Evolutionary conservation across 805 yeast species (phyloP).

Genomic region (Yamadazyma nakazawae): DNA sequence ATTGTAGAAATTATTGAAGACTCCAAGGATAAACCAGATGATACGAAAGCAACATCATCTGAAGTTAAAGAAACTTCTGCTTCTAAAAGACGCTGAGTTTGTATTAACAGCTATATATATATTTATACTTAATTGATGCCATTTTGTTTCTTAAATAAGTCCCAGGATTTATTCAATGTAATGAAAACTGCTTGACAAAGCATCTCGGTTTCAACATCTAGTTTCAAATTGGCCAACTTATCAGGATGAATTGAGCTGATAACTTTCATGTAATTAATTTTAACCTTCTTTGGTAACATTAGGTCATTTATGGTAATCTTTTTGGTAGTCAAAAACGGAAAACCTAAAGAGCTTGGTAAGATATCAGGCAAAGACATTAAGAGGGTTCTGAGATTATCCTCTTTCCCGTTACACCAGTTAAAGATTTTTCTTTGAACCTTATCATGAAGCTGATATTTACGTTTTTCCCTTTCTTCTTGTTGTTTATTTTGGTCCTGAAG

Average conservation of each 20-base stretch:
- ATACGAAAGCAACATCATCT: not conserved
- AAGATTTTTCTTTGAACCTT: constrained; percentile 51
- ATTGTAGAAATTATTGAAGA: constrained; percentile 14
- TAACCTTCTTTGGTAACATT: constrained; percentile 86
- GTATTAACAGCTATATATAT: not conserved
- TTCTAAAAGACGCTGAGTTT: constrained; percentile 2
- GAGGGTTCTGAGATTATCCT: constrained; percentile 75
- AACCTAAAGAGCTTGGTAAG: constrained; percentile 42
- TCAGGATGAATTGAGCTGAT: constrained; percentile 82
- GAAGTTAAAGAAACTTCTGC: constrained; percentile 1
- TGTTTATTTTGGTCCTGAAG: constrained; percentile 48
- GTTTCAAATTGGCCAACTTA: constrained; percentile 49
- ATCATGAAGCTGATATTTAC: constrained; percentile 59
- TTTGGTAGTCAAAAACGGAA: constrained; percentile 25
- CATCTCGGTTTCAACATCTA: constrained; percentile 69
- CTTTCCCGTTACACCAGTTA: constrained; percentile 72
- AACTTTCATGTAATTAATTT: constrained; percentile 77
- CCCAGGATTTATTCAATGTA: constrained; percentile 87
- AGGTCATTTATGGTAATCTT: constrained; percentile 62
- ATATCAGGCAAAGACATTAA: constrained; percentile 65
- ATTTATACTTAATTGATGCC: constrained; percentile 11
- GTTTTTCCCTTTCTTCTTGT: constrained; percentile 29
- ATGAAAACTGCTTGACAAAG: constrained; percentile 86
- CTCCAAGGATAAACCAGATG: constrained; percentile 1
- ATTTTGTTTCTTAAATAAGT: constrained; percentile 62